These are phyloP conservation scores for Apostasia ramifera DNA, from an alignment of 106 monocot genomes.

Conservation along the genomic window DNA sequence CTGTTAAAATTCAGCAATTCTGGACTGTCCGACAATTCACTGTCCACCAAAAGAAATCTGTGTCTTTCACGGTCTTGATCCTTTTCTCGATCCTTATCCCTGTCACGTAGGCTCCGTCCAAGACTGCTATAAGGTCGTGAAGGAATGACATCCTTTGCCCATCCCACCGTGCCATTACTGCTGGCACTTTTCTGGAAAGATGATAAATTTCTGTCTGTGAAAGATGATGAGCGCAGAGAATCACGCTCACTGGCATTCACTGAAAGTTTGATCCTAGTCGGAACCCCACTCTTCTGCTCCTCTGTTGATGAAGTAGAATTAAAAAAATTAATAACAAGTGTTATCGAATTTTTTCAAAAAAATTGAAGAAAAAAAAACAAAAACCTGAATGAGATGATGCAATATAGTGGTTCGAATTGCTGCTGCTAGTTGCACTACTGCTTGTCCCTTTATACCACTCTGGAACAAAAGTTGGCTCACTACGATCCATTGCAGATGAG, in stretches of 20 bases:
- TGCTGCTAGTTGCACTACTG: neutral
- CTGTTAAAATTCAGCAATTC: constrained; percentile 17
- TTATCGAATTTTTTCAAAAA: neutral
- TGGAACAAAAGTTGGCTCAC: constrained; percentile 29
- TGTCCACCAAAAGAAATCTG: constrained; percentile 18
- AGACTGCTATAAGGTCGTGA: constrained; percentile 26
- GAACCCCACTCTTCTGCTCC: constrained; percentile 8
- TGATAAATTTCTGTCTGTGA: neutral
- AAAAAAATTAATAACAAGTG: neutral
- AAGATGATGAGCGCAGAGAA: constrained; percentile 9
- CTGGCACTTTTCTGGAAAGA: constrained; percentile 14
- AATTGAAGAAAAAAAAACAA: neutral
- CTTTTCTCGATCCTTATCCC: constrained; percentile 30
- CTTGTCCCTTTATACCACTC: constrained; percentile 26
- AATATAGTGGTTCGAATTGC: constrained; percentile 3
- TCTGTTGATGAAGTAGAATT: constrained; percentile 13
- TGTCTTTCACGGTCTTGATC: constrained; percentile 29
- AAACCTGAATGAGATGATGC: constrained; percentile 16
- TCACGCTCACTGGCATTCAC: constrained; percentile 18
- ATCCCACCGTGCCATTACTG: constrained; percentile 16
- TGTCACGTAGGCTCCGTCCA: constrained; percentile 25
- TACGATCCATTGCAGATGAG: constrained; percentile 22
- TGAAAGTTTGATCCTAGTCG: constrained; percentile 16
- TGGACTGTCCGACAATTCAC: constrained; percentile 27
- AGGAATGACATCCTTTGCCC: constrained; percentile 3